A percentile compares a stretch with the other conserved stretches of the same genome.
Conservation (phyloP, 495 filamentous ascomycete species). For the Aspergillus saccharolyticus region DNA sequence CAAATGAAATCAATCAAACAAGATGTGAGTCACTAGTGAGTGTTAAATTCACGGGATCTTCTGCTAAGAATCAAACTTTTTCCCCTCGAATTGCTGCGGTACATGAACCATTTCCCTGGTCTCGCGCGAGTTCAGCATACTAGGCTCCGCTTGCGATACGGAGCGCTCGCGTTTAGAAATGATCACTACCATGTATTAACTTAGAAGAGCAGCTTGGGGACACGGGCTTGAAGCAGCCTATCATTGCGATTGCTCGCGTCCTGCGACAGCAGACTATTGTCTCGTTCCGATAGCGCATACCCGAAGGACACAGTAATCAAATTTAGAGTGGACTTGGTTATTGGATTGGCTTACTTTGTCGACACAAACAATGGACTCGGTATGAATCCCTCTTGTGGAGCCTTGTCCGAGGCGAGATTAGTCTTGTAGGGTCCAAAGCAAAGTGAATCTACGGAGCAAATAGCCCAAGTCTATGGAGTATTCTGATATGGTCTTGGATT, state of each 20-base stretch:
- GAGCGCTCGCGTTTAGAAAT: neutral
- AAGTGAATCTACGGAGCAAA: neutral
- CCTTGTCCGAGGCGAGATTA: neutral
- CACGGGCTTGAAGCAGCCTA: neutral
- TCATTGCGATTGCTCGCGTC: slow-evolving; percentile 1
- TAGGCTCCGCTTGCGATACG: neutral
- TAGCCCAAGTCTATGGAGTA: too few species aligned
- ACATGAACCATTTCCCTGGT: too few species aligned
- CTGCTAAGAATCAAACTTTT: neutral
- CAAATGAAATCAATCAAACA: neutral
- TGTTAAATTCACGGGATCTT: neutral
- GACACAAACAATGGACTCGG: neutral
- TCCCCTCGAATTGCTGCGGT: neutral
- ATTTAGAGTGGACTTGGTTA: neutral
- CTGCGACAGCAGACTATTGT: neutral
- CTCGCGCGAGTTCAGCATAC: neutral
- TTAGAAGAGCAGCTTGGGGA: too few species aligned
- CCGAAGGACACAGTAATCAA: neutral
- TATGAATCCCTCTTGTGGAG: neutral
- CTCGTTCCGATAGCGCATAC: neutral
- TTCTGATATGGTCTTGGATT: too few species aligned
- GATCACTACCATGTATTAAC: too few species aligned
- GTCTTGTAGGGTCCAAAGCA: neutral
- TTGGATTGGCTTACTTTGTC: neutral
- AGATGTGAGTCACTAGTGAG: neutral